Evolutionary conservation across 2,329 filamentous ascomycete genomes (phyloP).

Genomic region (Phaeoacremonium minimum): DNA sequence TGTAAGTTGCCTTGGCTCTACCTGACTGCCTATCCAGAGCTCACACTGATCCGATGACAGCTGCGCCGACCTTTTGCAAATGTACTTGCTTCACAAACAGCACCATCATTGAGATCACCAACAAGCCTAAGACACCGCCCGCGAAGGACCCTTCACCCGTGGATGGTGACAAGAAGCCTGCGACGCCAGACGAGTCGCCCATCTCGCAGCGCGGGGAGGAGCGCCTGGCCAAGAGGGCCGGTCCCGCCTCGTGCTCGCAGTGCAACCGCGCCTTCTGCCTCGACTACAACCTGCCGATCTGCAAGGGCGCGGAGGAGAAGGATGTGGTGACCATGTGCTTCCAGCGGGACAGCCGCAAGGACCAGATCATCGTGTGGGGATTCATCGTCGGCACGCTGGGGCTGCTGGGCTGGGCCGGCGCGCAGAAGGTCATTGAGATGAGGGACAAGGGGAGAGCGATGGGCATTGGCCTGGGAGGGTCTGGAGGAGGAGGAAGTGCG

Average conservation of each 20-base stretch:
- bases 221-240: slow-evolving; percentile 20
- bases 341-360: slow-evolving; percentile 63
- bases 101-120: slow-evolving; percentile 48
- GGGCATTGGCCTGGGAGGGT: slow-evolving; percentile 7
- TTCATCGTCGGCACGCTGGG: slow-evolving; percentile 58
- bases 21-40: slow-evolving; percentile 1
- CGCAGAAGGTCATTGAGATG: slow-evolving; percentile 42
- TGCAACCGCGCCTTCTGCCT: slow-evolving; percentile 65
- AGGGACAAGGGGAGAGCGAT: slow-evolving; percentile 19
- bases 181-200: too few species aligned
- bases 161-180: too few species aligned
- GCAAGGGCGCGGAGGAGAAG: slow-evolving; percentile 56
- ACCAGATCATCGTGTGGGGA: slow-evolving; percentile 61
- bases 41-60: slow-evolving; percentile 26
- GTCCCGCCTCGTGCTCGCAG: slow-evolving; percentile 49
- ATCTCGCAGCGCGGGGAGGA: too few species aligned
- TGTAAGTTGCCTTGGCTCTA: slow-evolving; percentile 28
- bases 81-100: slow-evolving; percentile 68
- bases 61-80: slow-evolving; percentile 63
- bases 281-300: slow-evolving; percentile 53
- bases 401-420: slow-evolving; percentile 55
- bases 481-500: slow-evolving; percentile 5
- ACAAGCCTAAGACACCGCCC: slow-evolving; percentile 2
- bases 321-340: slow-evolving; percentile 62
- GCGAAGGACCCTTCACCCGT: slow-evolving; percentile 16